Evolutionary conservation across 352 stramenopile species (phyloP).

Genomic region (Globisporangium cederbergense): DNA sequence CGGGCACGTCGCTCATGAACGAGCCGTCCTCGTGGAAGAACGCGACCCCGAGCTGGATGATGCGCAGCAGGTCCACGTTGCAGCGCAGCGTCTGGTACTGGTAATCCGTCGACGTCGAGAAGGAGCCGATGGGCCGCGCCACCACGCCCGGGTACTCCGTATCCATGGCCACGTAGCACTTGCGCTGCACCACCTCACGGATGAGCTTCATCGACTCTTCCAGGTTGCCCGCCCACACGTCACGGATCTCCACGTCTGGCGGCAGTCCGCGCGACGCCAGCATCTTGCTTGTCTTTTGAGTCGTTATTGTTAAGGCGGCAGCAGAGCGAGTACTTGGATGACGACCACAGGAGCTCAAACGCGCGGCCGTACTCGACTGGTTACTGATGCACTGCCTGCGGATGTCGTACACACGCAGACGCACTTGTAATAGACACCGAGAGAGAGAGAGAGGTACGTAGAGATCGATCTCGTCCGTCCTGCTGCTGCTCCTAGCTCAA

Average conservation of each 20-base stretch:
- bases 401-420: not conserved
- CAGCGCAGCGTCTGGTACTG: constrained; percentile 98
- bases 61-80: constrained; percentile 98
- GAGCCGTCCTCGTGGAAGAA: constrained; percentile 96
- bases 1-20: constrained; percentile 93
- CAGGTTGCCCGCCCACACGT: constrained; percentile 93
- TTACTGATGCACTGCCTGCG: not conserved
- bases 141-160: constrained; percentile 99
- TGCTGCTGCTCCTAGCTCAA: too few relatives aligned
- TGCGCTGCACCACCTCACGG: constrained; percentile 93
- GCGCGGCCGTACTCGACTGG: not conserved
- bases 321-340: not conserved
- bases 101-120: constrained; percentile 94
- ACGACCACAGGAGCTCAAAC: not conserved
- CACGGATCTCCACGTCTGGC: constrained; percentile 90
- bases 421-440: not conserved
- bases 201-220: constrained; percentile 96
- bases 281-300: constrained; percentile 20
- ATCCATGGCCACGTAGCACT: constrained; percentile 99
- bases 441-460: not conserved
- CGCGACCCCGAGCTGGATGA: constrained; percentile 98
- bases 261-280: constrained; percentile 52
- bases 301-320: not conserved
- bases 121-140: constrained; percentile 95
- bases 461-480: not conserved